Evolutionary conservation across 495 filamentous ascomycete species (phyloP), one percentile per base, ranked within the genome.

Genomic region (Bryoglossum gracile): DNA sequence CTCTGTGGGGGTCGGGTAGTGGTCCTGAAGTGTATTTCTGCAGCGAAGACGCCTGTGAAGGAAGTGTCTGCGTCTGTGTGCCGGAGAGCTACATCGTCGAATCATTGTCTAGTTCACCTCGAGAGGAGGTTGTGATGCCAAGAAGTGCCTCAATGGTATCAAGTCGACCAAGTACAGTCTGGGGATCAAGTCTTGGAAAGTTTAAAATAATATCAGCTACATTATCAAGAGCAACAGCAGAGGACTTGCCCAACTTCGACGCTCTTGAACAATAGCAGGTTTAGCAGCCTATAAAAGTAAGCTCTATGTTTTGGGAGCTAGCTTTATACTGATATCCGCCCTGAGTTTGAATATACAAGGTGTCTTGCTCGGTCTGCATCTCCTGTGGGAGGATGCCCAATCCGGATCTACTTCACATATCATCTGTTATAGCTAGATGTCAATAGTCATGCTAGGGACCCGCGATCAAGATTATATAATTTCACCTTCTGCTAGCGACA

Each of bases 281-380:
- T 68, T 60, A 23, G 67, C 65, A 16, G 67, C 65, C 67, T 68
- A 25, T 36, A 23, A 8, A 25, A 6, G 6, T 33, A 9, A 41
- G 26, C 23, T 18, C 6, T 9, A n/a, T 3, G 10, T 35, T 32
- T 37, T 16, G 4, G 9, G 13, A 38, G 11, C 18, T 13, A 2
- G 8, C 10, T 43, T 11, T 4, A 43, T 43, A 43, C 62, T 49
- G 40, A 70, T 65, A 64, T 70, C 68, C 16, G 65, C 65, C 32
- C 67, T 53, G n/a, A 65, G 67, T 43, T 65, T 67, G 48, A 70
- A 70, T 13, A 70, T 47, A 51, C 67, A 70, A 23, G 62, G 33
- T 4, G 58, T 49, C n/a, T 61, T 58, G 35, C 50, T 60, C n/a
- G 57, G 57, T 36, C 55, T 49, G 43, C 67, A 70, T 44, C 67